Evolutionary conservation across 495 filamentous ascomycete genomes (phyloP).

Genomic region (Chaetomium cochliodes): DNA sequence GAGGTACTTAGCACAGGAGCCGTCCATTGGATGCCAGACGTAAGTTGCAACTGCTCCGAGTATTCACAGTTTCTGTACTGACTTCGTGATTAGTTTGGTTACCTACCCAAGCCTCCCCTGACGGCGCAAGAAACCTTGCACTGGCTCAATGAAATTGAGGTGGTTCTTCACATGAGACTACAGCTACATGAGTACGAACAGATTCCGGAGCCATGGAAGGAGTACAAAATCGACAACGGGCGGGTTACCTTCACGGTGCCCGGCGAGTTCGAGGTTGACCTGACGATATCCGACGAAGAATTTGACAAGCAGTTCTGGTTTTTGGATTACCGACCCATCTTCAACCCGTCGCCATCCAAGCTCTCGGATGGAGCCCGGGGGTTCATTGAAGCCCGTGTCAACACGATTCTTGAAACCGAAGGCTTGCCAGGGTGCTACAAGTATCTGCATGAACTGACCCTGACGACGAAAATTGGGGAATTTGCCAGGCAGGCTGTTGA

Average conservation of each 20-base stretch:
- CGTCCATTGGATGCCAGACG: constrained; percentile 73
- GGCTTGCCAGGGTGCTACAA: constrained; percentile 77
- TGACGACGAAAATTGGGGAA: constrained; percentile 83
- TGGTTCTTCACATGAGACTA: constrained; percentile 73
- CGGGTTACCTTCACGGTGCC: constrained; percentile 80
- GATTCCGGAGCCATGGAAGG: constrained; percentile 67
- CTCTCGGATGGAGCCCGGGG: constrained; percentile 59
- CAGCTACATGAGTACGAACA: constrained; percentile 75
- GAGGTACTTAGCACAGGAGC: constrained; percentile 75
- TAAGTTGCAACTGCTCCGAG: constrained; percentile 39
- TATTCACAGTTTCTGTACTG: constrained; percentile 8
- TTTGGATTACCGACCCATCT: constrained; percentile 84
- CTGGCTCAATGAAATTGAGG: constrained; percentile 76
- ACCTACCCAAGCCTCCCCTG: constrained; percentile 71
- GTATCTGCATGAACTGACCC: constrained; percentile 76
- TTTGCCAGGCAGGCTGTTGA: constrained; percentile 72
- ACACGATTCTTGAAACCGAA: constrained; percentile 60
- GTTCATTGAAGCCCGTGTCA: constrained; percentile 67
- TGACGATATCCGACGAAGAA: constrained; percentile 81
- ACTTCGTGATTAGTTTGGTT: constrained; percentile 58
- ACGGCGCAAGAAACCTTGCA: constrained; percentile 62
- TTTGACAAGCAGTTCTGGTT: constrained; percentile 81
- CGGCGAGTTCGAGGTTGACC: constrained; percentile 88
- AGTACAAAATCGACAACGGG: constrained; percentile 73
- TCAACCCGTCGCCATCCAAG: constrained; percentile 62